Evolutionary conservation across 805 yeast genomes (phyloP).

Genomic region (Spathaspora gorwiae): DNA sequence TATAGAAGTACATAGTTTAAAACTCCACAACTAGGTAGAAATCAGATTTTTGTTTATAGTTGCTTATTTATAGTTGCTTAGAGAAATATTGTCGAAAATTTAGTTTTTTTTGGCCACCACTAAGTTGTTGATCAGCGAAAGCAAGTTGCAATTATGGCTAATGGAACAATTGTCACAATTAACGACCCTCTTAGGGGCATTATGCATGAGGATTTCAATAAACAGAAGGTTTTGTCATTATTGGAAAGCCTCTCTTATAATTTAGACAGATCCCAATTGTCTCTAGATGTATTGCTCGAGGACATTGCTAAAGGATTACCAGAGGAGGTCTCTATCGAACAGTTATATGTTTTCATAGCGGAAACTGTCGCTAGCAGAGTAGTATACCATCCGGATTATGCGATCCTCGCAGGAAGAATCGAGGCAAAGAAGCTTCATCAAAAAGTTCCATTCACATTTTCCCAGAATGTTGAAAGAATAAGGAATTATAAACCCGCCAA

Average conservation of each 20-base stretch:
- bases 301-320: slow-evolving; percentile 18
- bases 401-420: slow-evolving; percentile 34
- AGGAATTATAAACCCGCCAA: slow-evolving; percentile 9
- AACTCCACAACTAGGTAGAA: too few species aligned
- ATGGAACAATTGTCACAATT: too few species aligned
- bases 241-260: slow-evolving; percentile 9
- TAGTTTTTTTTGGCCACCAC: too few species aligned
- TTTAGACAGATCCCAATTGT: slow-evolving; percentile 10
- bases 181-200: not conserved
- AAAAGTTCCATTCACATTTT: slow-evolving; percentile 15
- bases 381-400: slow-evolving; percentile 31
- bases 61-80: too few species aligned
- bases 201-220: not conserved
- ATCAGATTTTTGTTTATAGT: too few species aligned
- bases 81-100: too few species aligned
- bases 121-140: too few species aligned
- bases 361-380: slow-evolving; percentile 32
- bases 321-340: slow-evolving; percentile 8
- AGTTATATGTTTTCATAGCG: slow-evolving; percentile 25
- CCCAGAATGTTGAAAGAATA: slow-evolving; percentile 19
- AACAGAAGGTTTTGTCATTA: slow-evolving; percentile 7
- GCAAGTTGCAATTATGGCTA: too few species aligned
- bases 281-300: slow-evolving; percentile 13
- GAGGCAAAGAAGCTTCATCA: slow-evolving; percentile 27
- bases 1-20: too few species aligned